Evolutionary conservation across 441 rosid species (phyloP).

Genomic region (Gossypium gossypioides): DNA sequence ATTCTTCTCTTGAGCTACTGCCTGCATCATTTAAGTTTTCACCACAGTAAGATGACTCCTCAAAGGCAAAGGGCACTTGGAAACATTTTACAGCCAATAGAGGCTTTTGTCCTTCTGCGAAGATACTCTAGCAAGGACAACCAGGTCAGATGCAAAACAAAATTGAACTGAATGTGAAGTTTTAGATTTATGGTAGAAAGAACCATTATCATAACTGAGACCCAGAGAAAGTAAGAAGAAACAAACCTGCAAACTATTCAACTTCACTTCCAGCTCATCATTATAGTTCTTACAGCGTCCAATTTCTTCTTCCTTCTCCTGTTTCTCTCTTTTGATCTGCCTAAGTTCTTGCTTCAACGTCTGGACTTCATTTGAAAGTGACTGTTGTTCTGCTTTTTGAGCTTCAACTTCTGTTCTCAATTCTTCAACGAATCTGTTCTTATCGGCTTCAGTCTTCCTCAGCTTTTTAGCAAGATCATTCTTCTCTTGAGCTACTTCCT

Average conservation of each 20-base stretch:
- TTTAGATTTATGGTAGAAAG: too few relatives aligned
- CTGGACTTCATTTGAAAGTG: slow-evolving; percentile 78
- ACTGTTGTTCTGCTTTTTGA: slow-evolving; percentile 71
- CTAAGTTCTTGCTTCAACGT: slow-evolving; percentile 67
- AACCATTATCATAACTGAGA: too few relatives aligned
- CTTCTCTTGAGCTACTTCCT: slow-evolving; percentile 43
- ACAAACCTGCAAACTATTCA: slow-evolving; percentile 81
- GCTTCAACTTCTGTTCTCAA: slow-evolving; percentile 57
- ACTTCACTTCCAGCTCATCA: slow-evolving; percentile 75
- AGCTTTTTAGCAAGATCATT: slow-evolving; percentile 74
- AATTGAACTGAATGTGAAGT: too few relatives aligned
- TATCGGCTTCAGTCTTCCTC: slow-evolving; percentile 72
- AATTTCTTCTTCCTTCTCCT: slow-evolving; percentile 84
- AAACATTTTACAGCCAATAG: neutral
- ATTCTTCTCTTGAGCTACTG: slow-evolving; percentile 36
- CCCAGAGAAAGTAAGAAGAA: slow-evolving; percentile 6
- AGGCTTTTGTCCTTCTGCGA: neutral
- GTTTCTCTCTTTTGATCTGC: slow-evolving; percentile 86
- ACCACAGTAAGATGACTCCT: neutral
- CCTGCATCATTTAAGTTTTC: slow-evolving; percentile 31
- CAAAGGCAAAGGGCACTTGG: neutral
- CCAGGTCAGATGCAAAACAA: too few relatives aligned
- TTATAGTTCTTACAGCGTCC: slow-evolving; percentile 81
- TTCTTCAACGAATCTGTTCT: slow-evolving; percentile 83
- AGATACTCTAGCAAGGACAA: too few relatives aligned